Base-by-base conservation (phyloP, 148 eudicot species). In the Cornus controversa region DNA sequence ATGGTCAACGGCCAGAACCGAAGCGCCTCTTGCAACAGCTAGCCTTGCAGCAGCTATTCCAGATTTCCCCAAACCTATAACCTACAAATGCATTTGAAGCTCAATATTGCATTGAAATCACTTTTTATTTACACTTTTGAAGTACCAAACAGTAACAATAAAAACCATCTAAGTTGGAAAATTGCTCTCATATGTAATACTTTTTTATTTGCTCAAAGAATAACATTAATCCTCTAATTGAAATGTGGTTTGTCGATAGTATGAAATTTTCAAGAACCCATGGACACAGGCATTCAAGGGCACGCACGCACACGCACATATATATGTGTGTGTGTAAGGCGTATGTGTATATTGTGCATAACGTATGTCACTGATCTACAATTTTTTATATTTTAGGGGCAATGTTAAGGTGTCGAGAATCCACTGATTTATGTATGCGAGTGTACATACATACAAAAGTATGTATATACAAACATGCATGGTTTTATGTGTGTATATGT, bases 11-110 rank as follows among this genome's bases (percentile, higher is more conserved):
- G 70, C 80, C 31, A 78, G 62, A 63, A 78, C 80, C 2, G 75
- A 78, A 78, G 77, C 77, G 14, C 77, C 80, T 70, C 75, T 40
- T 3, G 63, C 75, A 70, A 78, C 75, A 78, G 75, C 80, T 71
- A 71, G 80, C 9, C 45, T 75, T 31, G 24, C 47, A 34, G 77
- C 77, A 36, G 77, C 68, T 62, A 64, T 23, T 34, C 77, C 77
- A 62, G 75, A 70, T 63, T 71, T 78, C 63, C 75, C 80, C 27
- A 78, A 29, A 28, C 80, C 80, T 37, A 78, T 78, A 36, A 78
- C 66, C 79, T 69, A 54, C 73, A 77, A 54, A 3, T 40, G 6
- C 45, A 40, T 40, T 34, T 34, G 15, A 31, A 54, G 36, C n/a
- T 7, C 45, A 42, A 45, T 45, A 23, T n/a, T 24, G 10, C 11